Percentiles rank a stretch among this genome's conserved stretches.
Conservation (phyloP, 768 basidiomycete genomes). For the Terana coerulea region DNA sequence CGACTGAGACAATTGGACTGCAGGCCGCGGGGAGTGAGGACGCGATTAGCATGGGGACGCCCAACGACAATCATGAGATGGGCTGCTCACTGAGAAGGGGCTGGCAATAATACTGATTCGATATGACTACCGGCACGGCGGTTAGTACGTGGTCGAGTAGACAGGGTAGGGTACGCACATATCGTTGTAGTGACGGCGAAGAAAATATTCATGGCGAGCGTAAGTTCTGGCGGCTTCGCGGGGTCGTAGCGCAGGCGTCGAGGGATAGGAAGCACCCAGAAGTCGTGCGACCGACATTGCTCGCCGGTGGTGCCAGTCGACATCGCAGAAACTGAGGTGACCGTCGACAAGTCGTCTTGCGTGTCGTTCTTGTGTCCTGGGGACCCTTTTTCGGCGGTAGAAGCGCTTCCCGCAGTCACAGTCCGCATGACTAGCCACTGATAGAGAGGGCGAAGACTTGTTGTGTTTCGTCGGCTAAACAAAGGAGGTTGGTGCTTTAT, state of each 20-base stretch:
- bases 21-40: neutral
- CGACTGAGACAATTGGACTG: conserved; percentile 24
- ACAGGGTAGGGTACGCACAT: conserved; percentile 23
- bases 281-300: conserved; percentile 20
- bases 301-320: no score
- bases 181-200: conserved; percentile 48
- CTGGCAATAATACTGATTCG: conserved; percentile 79
- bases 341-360: no score
- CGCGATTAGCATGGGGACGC: conserved; percentile 20
- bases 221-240: conserved; percentile 33
- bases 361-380: no score
- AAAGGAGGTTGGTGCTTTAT: no score
- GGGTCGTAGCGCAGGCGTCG: conserved; percentile 37
- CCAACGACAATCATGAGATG: conserved; percentile 10
- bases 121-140: conserved; percentile 37
- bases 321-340: no score
- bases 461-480: no score
- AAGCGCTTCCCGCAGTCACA: no score
- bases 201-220: conserved; percentile 37
- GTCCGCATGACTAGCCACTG: no score
- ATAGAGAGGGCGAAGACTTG: no score
- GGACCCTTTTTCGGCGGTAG: no score
- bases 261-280: conserved; percentile 47
- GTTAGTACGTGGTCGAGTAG: neutral
- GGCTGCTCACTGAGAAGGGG: conserved; percentile 59